These are phyloP conservation scores for Boletus bicolor DNA, from an alignment of 768 basidiomycete genomes.

Conservation along the genomic window DNA sequence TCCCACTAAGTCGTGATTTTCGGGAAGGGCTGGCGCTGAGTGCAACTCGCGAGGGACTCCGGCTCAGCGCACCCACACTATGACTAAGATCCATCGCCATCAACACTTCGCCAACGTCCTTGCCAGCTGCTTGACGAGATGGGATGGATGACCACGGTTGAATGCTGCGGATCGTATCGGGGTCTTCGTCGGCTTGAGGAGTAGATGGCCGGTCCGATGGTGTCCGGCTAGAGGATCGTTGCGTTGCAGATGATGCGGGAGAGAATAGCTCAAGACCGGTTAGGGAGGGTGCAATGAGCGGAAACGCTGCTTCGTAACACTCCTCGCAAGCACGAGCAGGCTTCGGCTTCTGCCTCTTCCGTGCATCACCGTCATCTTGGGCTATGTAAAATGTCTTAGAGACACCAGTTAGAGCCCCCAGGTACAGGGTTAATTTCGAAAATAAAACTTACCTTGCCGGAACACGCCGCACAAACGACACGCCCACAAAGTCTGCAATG, in stretches of 20 bases:
- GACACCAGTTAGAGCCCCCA: background rate
- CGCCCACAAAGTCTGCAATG: slow-evolving; percentile 85
- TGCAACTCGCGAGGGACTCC: slow-evolving; percentile 23
- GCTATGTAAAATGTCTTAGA: slow-evolving; percentile 79
- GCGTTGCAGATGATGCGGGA: slow-evolving; percentile 4
- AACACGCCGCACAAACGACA: slow-evolving; percentile 85
- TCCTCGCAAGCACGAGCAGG: slow-evolving; percentile 80
- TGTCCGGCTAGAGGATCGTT: slow-evolving; percentile 5
- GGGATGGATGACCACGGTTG: slow-evolving; percentile 33
- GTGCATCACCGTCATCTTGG: slow-evolving; percentile 38
- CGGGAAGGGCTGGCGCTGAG: slow-evolving; percentile 21
- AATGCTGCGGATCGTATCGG: slow-evolving; percentile 12
- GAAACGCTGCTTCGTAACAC: slow-evolving; percentile 86
- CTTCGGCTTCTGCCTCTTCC: slow-evolving; percentile 46
- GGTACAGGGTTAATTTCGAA: background rate
- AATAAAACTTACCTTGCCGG: slow-evolving; percentile 55
- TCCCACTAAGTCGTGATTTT: slow-evolving; percentile 24
- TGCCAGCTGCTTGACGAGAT: slow-evolving; percentile 14
- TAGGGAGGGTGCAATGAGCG: slow-evolving; percentile 32
- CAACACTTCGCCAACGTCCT: slow-evolving; percentile 28
- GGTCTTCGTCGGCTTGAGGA: slow-evolving; percentile 12
- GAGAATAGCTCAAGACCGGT: slow-evolving; percentile 4
- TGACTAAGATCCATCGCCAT: slow-evolving; percentile 39
- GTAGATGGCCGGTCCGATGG: slow-evolving; percentile 22
- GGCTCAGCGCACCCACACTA: slow-evolving; percentile 11